A percentile compares a stretch with the other conserved stretches of the same genome.
phyloP scores from a whole-genome alignment of 352 stramenopile species.

The Globisporangium viniferum region DNA sequence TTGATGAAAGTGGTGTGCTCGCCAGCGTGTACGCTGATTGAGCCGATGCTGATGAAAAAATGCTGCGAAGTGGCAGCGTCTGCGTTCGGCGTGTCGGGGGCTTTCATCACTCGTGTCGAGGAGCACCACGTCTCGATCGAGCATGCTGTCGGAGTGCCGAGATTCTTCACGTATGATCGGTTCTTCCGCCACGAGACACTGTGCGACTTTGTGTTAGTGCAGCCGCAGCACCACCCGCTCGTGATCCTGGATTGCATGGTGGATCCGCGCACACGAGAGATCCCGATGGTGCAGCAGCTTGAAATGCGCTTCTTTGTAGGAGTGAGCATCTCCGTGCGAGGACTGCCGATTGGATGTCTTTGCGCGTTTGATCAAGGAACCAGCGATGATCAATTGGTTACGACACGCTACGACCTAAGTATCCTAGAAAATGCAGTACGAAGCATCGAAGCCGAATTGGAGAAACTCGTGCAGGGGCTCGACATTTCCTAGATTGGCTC shows the following conservation, averaged over 20 bases:
- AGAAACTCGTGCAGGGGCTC: conserved; percentile 41
- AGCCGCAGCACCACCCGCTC: conserved; percentile 36
- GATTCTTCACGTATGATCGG: conserved; percentile 23
- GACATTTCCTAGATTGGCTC: conserved; percentile 63
- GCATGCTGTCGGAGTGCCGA: conserved; percentile 35
- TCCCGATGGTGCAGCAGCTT: conserved; percentile 57
- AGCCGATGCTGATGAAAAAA: conserved; percentile 51
- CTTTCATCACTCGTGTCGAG: conserved; percentile 60
- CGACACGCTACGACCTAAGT: conserved; percentile 29
- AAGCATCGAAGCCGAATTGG: conserved; percentile 45
- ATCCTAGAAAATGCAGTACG: conserved; percentile 39
- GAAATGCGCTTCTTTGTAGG: conserved; percentile 52
- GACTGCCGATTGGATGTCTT: conserved; percentile 51
- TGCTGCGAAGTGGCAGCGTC: conserved; percentile 48
- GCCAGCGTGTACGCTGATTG: conserved; percentile 52
- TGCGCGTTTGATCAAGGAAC: conserved; percentile 51
- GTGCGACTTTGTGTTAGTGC: conserved; percentile 58
- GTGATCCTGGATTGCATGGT: conserved; percentile 43
- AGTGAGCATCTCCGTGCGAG: conserved; percentile 41
- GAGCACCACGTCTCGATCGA: conserved; percentile 49
- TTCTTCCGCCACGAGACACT: conserved; percentile 46
- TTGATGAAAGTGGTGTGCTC: conserved; percentile 52
- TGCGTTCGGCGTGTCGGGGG: conserved; percentile 39
- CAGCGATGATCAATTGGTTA: conserved; percentile 7
- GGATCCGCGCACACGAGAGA: conserved; percentile 44